A percentile compares a stretch with the other conserved stretches of the same genome.
Conservation (phyloP, 148 eudicot genomes). For the Diospyros kaki region DNA sequence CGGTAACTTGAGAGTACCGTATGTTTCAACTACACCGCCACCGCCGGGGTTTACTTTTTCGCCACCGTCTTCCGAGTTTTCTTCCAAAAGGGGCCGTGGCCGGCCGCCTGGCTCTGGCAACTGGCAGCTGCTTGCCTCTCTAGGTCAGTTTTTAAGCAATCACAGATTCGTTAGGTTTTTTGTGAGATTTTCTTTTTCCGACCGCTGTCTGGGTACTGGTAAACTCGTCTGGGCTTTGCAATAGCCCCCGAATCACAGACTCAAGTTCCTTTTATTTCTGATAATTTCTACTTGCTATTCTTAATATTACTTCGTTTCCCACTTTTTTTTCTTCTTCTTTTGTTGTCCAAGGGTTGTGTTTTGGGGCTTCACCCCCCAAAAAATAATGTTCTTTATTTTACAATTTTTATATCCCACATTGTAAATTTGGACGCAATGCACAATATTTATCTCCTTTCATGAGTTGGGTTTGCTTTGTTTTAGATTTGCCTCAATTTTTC, state of each 20-base stretch:
- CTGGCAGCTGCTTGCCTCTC: constrained; percentile 42
- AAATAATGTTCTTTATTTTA: background rate
- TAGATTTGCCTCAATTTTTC: constrained; percentile 8
- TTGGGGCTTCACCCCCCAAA: background rate
- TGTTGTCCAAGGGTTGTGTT: background rate
- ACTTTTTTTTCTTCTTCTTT: background rate
- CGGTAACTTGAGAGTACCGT: constrained; percentile 51
- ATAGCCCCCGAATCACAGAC: no score
- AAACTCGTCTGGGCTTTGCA: no score
- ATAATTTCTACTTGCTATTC: background rate
- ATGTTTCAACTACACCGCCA: constrained; percentile 17
- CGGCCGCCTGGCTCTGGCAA: constrained; percentile 26
- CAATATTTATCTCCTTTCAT: background rate
- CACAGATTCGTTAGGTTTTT: no score
- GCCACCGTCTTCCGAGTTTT: constrained; percentile 3
- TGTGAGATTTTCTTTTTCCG: background rate
- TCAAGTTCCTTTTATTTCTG: background rate
- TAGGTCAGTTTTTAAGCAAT: no score
- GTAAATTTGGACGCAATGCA: background rate
- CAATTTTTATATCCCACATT: background rate
- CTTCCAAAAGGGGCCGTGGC: constrained; percentile 43
- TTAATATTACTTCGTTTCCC: background rate
- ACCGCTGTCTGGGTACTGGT: no score
- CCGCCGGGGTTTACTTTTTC: constrained; percentile 36
- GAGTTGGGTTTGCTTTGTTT: background rate